These are phyloP conservation scores for Vickermania spadyakhi DNA, from an alignment of 208 protist species.

Conservation along the genomic window DNA sequence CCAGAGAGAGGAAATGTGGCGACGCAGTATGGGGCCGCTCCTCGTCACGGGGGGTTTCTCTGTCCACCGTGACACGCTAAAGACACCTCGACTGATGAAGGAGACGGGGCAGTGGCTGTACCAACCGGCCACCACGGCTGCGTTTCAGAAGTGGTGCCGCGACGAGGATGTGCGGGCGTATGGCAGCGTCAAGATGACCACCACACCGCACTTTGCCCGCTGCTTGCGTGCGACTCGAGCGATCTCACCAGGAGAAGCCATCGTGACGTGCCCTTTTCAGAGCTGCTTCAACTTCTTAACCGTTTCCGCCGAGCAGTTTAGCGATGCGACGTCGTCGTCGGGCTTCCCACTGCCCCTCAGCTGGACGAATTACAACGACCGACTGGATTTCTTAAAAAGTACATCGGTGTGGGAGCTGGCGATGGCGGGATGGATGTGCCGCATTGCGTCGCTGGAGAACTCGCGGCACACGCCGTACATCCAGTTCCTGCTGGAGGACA, in stretches of 20 bases:
- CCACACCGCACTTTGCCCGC: slow-evolving; percentile 52
- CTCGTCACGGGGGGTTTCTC: background rate
- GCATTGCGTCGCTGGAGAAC: slow-evolving; percentile 65
- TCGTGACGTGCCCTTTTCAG: slow-evolving; percentile 57
- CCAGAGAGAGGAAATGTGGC: too few relatives aligned
- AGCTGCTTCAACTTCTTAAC: slow-evolving; percentile 74
- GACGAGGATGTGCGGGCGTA: slow-evolving; percentile 50
- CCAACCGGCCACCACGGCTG: slow-evolving; percentile 52
- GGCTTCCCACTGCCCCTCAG: slow-evolving; percentile 70
- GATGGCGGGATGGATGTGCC: slow-evolving; percentile 66
- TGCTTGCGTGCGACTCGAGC: slow-evolving; percentile 48
- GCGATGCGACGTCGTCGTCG: slow-evolving; percentile 10
- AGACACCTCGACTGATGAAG: slow-evolving; percentile 39
- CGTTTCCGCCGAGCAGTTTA: slow-evolving; percentile 61
- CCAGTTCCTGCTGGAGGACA: slow-evolving; percentile 74
- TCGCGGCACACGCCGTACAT: slow-evolving; percentile 66
- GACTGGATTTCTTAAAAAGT: slow-evolving; percentile 40
- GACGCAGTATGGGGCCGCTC: background rate
- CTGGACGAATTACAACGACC: slow-evolving; percentile 85
- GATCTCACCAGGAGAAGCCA: slow-evolving; percentile 57
- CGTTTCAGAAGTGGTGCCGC: slow-evolving; percentile 66
- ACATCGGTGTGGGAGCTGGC: slow-evolving; percentile 49
- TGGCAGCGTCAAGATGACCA: slow-evolving; percentile 61
- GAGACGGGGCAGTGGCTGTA: slow-evolving; percentile 82
- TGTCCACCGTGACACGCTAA: slow-evolving; percentile 44